Evolutionary conservation across 257 asterid genomes (phyloP).

Genomic region (Nicotiana obtusifolia): DNA sequence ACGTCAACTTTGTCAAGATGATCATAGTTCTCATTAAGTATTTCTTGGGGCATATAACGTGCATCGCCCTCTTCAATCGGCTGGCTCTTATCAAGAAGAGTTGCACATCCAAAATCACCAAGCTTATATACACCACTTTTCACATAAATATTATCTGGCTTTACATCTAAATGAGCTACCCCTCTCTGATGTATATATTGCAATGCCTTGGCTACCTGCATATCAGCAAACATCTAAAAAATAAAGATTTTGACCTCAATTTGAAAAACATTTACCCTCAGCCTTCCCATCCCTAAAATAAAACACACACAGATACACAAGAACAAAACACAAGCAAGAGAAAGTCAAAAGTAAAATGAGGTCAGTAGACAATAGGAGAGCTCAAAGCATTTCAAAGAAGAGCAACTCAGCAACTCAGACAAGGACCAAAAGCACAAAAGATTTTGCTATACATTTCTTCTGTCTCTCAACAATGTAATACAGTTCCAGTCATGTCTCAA

Average conservation of each 20-base stretch:
- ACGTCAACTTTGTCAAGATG: constrained; percentile 84
- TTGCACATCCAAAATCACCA: constrained; percentile 96
- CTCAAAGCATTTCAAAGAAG: neutral
- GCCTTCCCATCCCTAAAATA: neutral
- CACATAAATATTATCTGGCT: constrained; percentile 90
- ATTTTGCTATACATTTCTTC: neutral
- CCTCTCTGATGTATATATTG: constrained; percentile 67
- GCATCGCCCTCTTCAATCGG: constrained; percentile 98
- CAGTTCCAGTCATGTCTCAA: neutral
- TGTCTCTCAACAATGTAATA: neutral
- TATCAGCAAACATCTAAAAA: neutral
- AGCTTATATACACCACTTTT: constrained; percentile 79
- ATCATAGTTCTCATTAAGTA: constrained; percentile 79
- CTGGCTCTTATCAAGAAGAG: constrained; percentile 63
- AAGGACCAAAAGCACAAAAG: neutral
- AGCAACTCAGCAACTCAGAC: neutral
- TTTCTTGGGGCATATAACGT: constrained; percentile 96
- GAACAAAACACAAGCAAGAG: neutral
- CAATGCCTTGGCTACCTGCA: constrained; percentile 84
- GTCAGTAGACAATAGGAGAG: neutral
- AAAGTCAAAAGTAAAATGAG: neutral
- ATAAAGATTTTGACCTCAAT: neutral
- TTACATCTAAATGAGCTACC: constrained; percentile 83
- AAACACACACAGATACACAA: neutral
- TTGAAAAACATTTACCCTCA: neutral